Evolutionary conservation across 2,329 filamentous ascomycete genomes (phyloP).

Genomic region (Chaetoscypha palmicola): DNA sequence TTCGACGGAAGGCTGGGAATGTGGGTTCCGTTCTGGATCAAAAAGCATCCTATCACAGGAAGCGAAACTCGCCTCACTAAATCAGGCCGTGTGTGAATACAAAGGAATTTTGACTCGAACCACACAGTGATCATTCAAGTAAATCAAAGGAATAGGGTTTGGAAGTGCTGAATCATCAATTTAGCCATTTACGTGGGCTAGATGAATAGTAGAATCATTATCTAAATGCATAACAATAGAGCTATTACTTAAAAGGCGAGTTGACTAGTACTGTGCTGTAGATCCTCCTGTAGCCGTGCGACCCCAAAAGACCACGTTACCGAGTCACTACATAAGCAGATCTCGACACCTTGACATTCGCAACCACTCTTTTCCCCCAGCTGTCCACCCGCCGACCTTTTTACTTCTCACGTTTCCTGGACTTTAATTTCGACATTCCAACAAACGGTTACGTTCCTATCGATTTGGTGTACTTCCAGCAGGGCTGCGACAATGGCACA

Average conservation of each 20-base stretch:
- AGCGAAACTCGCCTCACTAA: background rate
- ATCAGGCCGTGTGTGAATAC: background rate
- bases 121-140: too few species aligned
- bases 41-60: background rate
- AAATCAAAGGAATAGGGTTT: too few species aligned
- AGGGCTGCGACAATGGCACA: slow-evolving; percentile 43
- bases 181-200: too few species aligned
- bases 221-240: background rate
- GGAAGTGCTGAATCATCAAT: too few species aligned
- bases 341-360: slow-evolving; percentile 9
- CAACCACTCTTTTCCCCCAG: slow-evolving; percentile 6
- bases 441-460: too few species aligned
- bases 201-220: too few species aligned
- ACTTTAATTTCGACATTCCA: too few species aligned
- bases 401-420: too few species aligned
- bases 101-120: slow-evolving; percentile 7
- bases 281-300: background rate
- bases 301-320: slow-evolving; percentile 5
- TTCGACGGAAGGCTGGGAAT: background rate
- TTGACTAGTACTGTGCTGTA: background rate
- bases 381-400: too few species aligned
- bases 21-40: background rate
- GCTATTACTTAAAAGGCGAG: background rate
- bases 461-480: slow-evolving; percentile 24
- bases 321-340: slow-evolving; percentile 7